phyloP scores from a whole-genome alignment of 257 asterid genomes.

The Knoxia roxburghii region DNA sequence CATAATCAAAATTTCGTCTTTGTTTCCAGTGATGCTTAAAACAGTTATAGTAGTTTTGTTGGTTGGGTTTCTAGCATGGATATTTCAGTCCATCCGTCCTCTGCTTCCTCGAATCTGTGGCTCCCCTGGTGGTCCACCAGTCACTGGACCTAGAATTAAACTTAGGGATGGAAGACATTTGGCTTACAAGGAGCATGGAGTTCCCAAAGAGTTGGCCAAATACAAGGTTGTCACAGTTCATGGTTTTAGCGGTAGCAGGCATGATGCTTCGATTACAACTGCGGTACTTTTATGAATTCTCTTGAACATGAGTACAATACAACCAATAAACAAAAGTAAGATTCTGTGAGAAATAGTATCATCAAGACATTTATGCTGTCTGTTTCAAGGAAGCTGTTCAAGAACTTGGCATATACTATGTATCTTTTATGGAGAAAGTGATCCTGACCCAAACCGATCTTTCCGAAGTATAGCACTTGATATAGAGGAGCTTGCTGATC shows the following conservation, averaged over 20 bases:
- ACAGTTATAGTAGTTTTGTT: conserved; percentile 37
- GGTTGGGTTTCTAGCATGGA: conserved; percentile 55
- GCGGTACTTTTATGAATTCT: conserved; percentile 41
- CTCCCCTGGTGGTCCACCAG: conserved; percentile 48
- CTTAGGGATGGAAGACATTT: conserved; percentile 75
- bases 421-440: conserved; percentile 80
- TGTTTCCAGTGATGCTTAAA: conserved; percentile 49
- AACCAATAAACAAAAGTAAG: conserved; percentile 8
- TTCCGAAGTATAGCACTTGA: conserved; percentile 48
- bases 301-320: conserved; percentile 7
- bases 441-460: conserved; percentile 61
- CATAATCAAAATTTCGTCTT: neutral
- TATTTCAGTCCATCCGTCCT: conserved; percentile 44
- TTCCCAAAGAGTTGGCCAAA: conserved; percentile 55
- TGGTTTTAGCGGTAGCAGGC: conserved; percentile 56
- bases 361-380: conserved; percentile 11
- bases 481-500: conserved; percentile 70
- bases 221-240: conserved; percentile 62
- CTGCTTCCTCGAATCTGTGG: conserved; percentile 66
- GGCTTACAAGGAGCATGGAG: conserved; percentile 79
- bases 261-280: conserved; percentile 43
- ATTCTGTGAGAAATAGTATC: neutral
- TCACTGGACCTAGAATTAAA: conserved; percentile 59
- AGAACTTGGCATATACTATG: conserved; percentile 50
- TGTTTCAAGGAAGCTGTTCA: conserved; percentile 55